These are phyloP conservation scores for Biscogniauxia marginata DNA, from an alignment of 2,329 filamentous ascomycete species.

Conservation along the genomic window DNA sequence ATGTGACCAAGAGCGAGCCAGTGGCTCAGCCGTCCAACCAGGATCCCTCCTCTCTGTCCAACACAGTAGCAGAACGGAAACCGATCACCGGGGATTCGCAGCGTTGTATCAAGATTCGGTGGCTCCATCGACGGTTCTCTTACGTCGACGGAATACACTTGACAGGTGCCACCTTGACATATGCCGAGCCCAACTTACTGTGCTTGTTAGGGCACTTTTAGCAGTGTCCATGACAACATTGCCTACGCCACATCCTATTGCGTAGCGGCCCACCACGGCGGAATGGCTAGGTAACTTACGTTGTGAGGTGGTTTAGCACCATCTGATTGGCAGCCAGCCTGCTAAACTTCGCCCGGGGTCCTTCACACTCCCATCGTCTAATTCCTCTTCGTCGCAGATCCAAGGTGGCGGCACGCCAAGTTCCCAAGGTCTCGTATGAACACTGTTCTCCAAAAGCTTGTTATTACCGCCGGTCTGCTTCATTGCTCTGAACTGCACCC, in stretches of 20 bases:
- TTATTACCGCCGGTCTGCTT: neutral
- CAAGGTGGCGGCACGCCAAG: neutral
- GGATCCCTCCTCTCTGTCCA: neutral
- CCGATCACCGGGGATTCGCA: neutral
- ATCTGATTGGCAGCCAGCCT: neutral
- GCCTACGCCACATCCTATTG: no score
- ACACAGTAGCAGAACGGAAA: neutral
- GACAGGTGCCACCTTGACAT: neutral
- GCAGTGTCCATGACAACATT: no score
- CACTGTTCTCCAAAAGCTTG: neutral
- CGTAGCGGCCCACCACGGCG: no score
- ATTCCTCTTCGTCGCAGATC: neutral
- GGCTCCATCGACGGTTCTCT: neutral
- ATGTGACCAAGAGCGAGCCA: neutral
- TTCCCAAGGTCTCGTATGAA: neutral
- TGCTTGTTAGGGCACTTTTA: no score
- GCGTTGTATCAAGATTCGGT: neutral
- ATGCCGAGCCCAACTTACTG: neutral
- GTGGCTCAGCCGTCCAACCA: neutral
- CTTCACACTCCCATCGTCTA: no score
- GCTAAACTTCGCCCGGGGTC: neutral
- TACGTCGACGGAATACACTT: neutral
- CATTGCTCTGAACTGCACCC: neutral
- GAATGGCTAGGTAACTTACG: neutral
- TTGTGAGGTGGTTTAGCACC: neutral